Percentiles rank a stretch among this genome's conserved stretches.
Conservation (phyloP, 202 grass and related monocot species). For the Saccharum hybrid region DNA sequence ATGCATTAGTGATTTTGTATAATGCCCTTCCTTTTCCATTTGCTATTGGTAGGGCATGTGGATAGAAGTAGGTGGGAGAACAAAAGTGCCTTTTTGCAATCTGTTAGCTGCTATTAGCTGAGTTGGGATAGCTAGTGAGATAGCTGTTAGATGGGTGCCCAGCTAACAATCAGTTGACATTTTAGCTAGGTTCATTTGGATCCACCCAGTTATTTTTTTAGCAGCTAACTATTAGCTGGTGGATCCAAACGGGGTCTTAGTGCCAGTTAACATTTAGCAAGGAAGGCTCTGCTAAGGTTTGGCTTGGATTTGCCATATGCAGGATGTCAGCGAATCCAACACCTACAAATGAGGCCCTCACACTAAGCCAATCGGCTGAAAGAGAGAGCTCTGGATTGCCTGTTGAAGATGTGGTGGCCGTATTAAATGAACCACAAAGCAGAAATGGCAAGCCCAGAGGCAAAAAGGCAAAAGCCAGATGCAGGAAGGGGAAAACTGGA, state of each 20-base stretch:
- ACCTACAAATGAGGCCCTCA: constrained; percentile 32
- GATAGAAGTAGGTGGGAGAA: not conserved
- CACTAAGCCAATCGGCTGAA: constrained; percentile 42
- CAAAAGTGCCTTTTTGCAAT: not conserved
- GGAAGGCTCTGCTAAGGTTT: too few relatives aligned
- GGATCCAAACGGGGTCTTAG: not conserved
- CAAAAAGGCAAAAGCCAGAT: constrained; percentile 49
- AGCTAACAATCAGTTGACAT: not conserved
- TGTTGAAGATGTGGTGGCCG: constrained; percentile 6
- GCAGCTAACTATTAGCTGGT: not conserved
- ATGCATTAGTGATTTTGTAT: not conserved
- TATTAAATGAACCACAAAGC: constrained; percentile 37
- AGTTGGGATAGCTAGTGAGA: not conserved
- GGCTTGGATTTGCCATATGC: constrained; percentile 25
- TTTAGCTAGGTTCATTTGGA: not conserved
- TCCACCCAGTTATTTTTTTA: not conserved
- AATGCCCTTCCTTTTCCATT: not conserved
- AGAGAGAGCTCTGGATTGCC: constrained; percentile 22
- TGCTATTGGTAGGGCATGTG: not conserved
- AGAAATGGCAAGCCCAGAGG: constrained; percentile 37
- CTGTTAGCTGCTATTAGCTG: not conserved
- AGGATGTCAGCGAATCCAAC: constrained; percentile 39
- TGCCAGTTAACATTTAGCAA: not conserved
- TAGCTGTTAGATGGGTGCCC: not conserved
- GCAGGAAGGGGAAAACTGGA: constrained; percentile 37